Conservation (phyloP, 2,329 filamentous ascomycete species). For the Sporothrix sp. region DNA sequence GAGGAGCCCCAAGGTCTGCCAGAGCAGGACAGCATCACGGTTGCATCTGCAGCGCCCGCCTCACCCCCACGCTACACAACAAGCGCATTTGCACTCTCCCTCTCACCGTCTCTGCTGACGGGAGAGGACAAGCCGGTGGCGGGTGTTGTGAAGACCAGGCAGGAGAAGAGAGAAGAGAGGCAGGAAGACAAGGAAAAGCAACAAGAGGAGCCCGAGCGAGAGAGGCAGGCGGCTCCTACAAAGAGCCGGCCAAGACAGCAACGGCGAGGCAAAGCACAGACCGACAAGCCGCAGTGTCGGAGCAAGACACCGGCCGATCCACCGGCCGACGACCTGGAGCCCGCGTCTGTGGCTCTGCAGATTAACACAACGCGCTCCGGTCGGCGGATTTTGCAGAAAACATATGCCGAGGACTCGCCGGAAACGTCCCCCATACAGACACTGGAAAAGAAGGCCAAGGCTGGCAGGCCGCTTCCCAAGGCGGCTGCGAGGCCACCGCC, state of each 20-base stretch:
- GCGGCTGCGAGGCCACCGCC: background rate
- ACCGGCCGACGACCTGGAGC: background rate
- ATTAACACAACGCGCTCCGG: constrained; percentile 7
- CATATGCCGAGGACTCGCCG: background rate
- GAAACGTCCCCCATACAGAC: background rate
- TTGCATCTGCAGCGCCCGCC: background rate
- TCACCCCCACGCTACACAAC: background rate
- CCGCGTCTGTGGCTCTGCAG: background rate
- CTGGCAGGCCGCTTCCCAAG: background rate
- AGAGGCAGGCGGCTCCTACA: too few species aligned
- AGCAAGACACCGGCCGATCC: background rate
- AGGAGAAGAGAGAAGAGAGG: background rate
- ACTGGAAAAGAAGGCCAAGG: background rate
- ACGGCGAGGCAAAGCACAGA: too few species aligned
- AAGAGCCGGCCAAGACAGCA: too few species aligned
- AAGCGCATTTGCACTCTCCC: background rate
- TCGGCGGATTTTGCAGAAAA: background rate
- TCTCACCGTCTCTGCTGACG: background rate
- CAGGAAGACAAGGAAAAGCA: too few species aligned
- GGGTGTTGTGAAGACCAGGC: too few species aligned
- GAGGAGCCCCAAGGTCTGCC: too few species aligned
- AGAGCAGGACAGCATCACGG: too few species aligned
- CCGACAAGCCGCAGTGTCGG: too few species aligned
- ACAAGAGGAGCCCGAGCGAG: too few species aligned
- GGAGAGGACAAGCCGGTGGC: background rate